Evolutionary conservation across 2,329 filamentous ascomycete species (phyloP), one percentile per base, ranked within the genome.

Genomic region (Penicillium sp.): DNA sequence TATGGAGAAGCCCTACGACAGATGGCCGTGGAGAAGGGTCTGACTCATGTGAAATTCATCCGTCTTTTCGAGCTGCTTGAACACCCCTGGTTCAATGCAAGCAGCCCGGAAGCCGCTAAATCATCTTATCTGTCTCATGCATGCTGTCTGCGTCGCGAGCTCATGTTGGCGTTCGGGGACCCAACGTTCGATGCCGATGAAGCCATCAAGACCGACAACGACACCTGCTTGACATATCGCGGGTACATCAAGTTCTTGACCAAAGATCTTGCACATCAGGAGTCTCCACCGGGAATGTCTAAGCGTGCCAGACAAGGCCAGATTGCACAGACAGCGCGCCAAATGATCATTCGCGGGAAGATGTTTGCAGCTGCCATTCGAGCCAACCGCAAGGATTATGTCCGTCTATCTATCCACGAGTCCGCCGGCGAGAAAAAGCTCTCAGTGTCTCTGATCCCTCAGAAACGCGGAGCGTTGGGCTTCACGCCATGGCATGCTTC

Each of bases 61-160:
- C 72, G 73, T 7, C 62, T 78, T 51, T 66, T 69, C 57, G 70
- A 76, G 51, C 61, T 76, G 6, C 63, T 76, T 2, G 68, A 65
- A 14, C 65, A 67, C 37, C 64, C 66, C 4, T 63, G 65, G 65
- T 63, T 63, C 20, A 51, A 49, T 20, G 37, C 53, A 2, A 51
- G 52, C 40, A 67, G 35, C 1, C 54, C 61, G 5, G 64, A 65
- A 12, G 45, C 53, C 4, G 65, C 67, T 8, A 68, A 69, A 27
- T 43, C 60, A 12, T 64, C 52, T 22, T 68, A 69, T 27, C 48
- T 68, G 3, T 58, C 64, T 1, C 67, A 69, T 37, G 66, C 64
- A 12, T 56, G 58, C 6, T 66, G 65, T 29, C 65, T 68, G 3
- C 64, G 65, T 7, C 58, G 65, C 22, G 66, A 68, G 27, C 51